phyloP scores from a whole-genome alignment of 768 basidiomycete genomes.

The Termitomyces sp. region DNA sequence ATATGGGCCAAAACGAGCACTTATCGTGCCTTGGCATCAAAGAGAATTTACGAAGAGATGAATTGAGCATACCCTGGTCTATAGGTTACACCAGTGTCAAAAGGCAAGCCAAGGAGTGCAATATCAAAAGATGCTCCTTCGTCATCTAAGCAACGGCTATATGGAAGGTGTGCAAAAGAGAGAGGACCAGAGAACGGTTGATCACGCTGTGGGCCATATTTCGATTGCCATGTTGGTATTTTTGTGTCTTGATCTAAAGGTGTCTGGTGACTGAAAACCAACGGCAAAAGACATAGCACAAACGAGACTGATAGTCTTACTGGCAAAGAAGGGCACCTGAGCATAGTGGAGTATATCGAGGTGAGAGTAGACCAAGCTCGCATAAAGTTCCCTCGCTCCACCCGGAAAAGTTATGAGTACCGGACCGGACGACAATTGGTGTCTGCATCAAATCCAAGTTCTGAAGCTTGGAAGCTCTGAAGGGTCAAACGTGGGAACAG shows the following conservation, averaged over 20 bases:
- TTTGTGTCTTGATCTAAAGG: slow-evolving; percentile 6
- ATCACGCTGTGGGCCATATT: slow-evolving; percentile 75
- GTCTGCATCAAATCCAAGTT: no score
- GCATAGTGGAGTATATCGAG: neutral
- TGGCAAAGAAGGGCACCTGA: neutral
- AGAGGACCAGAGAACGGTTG: slow-evolving; percentile 77
- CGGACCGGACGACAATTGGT: no score
- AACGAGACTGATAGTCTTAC: neutral
- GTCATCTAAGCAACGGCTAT: slow-evolving; percentile 66
- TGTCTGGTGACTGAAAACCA: slow-evolving; percentile 9
- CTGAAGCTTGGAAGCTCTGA: no score
- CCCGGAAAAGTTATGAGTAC: no score
- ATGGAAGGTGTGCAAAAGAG: slow-evolving; percentile 81
- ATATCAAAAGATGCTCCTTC: slow-evolving; percentile 59
- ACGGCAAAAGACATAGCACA: slow-evolving; percentile 1
- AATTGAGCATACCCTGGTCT: slow-evolving; percentile 40
- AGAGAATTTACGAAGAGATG: neutral
- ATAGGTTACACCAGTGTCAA: slow-evolving; percentile 71
- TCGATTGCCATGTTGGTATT: slow-evolving; percentile 54
- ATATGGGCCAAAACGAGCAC: slow-evolving; percentile 85
- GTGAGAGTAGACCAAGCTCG: neutral
- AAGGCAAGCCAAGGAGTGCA: slow-evolving; percentile 77
- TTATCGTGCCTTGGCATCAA: slow-evolving; percentile 21
- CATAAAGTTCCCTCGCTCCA: no score
- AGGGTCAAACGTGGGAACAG: no score